phyloP scores from a whole-genome alignment of 768 basidiomycete species.

The Suillus luteus region DNA sequence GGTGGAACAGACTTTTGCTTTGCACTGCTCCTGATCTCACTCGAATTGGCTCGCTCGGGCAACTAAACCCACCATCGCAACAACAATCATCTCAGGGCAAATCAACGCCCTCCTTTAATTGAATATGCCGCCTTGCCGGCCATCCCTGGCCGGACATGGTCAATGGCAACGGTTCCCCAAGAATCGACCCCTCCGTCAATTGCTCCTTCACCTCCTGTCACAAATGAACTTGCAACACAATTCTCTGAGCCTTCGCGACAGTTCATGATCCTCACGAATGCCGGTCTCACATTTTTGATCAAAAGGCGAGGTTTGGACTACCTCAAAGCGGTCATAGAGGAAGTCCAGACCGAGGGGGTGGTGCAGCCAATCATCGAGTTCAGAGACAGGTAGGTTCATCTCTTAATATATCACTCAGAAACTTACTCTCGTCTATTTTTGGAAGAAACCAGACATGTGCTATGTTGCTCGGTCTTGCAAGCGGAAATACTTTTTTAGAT shows the following conservation, averaged over 20 bases:
- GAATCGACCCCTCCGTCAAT: slow-evolving; percentile 35
- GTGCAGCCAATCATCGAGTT: slow-evolving; percentile 82
- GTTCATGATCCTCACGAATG: slow-evolving; percentile 88
- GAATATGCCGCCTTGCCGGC: slow-evolving; percentile 79
- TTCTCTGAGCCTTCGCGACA: slow-evolving; percentile 73
- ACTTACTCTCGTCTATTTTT: slow-evolving; percentile 53
- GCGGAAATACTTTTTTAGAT: slow-evolving; percentile 82
- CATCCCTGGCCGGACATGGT: slow-evolving; percentile 84
- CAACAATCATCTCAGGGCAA: slow-evolving; percentile 40
- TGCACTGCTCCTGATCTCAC: slow-evolving; percentile 78
- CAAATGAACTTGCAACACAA: slow-evolving; percentile 83
- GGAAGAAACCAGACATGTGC: slow-evolving; percentile 91
- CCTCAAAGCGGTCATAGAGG: slow-evolving; percentile 78
- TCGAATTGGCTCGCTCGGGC: slow-evolving; percentile 68
- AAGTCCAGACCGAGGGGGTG: slow-evolving; percentile 73
- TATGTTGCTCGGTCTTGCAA: slow-evolving; percentile 85
- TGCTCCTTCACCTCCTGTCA: slow-evolving; percentile 52
- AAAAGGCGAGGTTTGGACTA: slow-evolving; percentile 87
- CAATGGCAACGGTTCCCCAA: slow-evolving; percentile 61
- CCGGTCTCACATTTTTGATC: slow-evolving; percentile 76
- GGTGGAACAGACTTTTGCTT: slow-evolving; percentile 71
- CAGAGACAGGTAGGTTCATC: slow-evolving; percentile 62
- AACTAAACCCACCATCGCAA: slow-evolving; percentile 49
- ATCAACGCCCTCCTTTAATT: slow-evolving; percentile 63
- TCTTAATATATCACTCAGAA: background rate